Percentiles rank a stretch among this genome's conserved stretches.
Evolutionary conservation across 139 green algal species (phyloP).

Genomic region (Chlorella ohadii): DNA sequence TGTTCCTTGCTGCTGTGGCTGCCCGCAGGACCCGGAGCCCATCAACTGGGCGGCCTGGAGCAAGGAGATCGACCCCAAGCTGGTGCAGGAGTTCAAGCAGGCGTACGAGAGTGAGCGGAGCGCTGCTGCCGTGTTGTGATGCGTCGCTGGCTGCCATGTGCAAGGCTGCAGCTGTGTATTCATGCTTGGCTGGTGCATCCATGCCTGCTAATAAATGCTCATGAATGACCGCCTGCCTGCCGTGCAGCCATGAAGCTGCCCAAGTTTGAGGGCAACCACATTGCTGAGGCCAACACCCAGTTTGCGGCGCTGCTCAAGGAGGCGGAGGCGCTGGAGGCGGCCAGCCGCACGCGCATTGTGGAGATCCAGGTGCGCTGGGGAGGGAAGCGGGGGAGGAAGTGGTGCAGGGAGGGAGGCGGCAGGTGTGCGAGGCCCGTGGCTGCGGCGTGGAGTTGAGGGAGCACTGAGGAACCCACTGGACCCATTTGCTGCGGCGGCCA

Average conservation of each 20-base stretch:
- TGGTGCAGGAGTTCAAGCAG: conserved; percentile 48
- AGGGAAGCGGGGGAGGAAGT: too few relatives aligned
- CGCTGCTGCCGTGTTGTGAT: background rate
- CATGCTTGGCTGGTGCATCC: background rate
- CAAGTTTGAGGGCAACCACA: conserved; percentile 39
- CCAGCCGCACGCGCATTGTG: conserved; percentile 10
- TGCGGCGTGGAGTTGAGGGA: too few relatives aligned
- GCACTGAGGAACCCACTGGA: too few relatives aligned
- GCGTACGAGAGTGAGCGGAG: conserved; percentile 37
- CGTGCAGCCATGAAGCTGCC: conserved; percentile 50
- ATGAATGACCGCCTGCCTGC: too few relatives aligned
- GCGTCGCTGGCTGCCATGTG: background rate
- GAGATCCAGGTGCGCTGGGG: conserved; percentile 22
- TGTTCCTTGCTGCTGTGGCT: background rate
- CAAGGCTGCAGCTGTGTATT: background rate
- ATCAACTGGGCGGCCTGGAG: conserved; percentile 43
- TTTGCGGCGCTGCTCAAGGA: conserved; percentile 39
- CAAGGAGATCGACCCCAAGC: conserved; percentile 41
- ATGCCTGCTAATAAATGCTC: background rate
- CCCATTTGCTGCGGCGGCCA: too few relatives aligned
- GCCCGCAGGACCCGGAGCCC: background rate
- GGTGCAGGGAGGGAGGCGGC: too few relatives aligned
- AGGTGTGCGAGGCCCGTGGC: too few relatives aligned
- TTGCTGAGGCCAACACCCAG: conserved; percentile 17
- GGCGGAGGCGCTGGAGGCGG: conserved; percentile 39